A percentile compares a stretch with the other conserved stretches of the same genome.
These are phyloP conservation scores for Chlorophyllum brunneum DNA, from an alignment of 768 basidiomycete species.

Conservation along the genomic window DNA sequence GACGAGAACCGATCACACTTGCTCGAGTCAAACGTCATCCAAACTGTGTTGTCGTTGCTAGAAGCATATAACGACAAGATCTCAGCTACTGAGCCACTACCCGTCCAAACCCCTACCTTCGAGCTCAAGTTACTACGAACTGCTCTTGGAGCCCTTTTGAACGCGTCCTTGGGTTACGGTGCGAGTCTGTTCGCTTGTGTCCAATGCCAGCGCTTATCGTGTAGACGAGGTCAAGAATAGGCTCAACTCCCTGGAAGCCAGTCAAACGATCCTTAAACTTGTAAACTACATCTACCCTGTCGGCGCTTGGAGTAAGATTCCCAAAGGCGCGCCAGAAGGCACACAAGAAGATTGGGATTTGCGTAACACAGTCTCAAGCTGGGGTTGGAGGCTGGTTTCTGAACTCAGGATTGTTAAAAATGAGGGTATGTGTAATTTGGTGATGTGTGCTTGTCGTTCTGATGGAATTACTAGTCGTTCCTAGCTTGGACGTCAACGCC, in stretches of 20 bases:
- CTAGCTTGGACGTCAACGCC: slow-evolving; percentile 59
- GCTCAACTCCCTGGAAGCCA: slow-evolving; percentile 66
- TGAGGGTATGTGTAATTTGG: slow-evolving; percentile 46
- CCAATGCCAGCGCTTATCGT: not conserved
- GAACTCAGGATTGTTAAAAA: slow-evolving; percentile 72
- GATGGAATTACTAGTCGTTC: not conserved
- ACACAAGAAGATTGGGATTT: slow-evolving; percentile 59
- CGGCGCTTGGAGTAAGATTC: slow-evolving; percentile 50
- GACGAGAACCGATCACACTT: slow-evolving; percentile 74
- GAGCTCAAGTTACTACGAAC: slow-evolving; percentile 76
- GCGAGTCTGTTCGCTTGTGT: slow-evolving; percentile 18
- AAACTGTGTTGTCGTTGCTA: slow-evolving; percentile 60
- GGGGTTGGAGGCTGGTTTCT: slow-evolving; percentile 76
- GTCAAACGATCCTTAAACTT: slow-evolving; percentile 63
- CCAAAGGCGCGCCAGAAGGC: slow-evolving; percentile 20
- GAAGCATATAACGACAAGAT: slow-evolving; percentile 62
- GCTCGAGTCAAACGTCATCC: slow-evolving; percentile 67
- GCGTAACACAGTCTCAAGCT: slow-evolving; percentile 61
- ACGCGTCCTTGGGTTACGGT: slow-evolving; percentile 78
- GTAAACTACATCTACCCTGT: slow-evolving; percentile 71
- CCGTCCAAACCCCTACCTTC: slow-evolving; percentile 37
- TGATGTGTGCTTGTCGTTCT: not conserved
- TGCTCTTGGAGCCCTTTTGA: slow-evolving; percentile 74
- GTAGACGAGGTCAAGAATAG: slow-evolving; percentile 69
- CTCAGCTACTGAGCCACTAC: slow-evolving; percentile 22